Percentiles rank a stretch among this genome's conserved stretches.
phyloP scores from a whole-genome alignment of 2,329 filamentous ascomycete genomes.

The Chrysoporthe deuterocubensis region DNA sequence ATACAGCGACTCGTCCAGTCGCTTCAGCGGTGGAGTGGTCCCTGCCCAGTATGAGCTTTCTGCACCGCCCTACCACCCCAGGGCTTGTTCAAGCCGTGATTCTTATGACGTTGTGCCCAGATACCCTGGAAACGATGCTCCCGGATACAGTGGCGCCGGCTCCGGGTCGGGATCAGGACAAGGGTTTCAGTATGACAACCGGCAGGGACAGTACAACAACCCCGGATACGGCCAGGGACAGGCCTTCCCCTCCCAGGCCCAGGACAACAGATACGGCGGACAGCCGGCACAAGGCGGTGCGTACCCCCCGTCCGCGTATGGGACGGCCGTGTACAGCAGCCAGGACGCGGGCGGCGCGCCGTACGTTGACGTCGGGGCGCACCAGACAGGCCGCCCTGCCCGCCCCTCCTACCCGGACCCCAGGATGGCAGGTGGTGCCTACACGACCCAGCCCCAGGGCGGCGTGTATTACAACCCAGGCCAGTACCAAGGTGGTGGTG shows the following conservation, averaged over 20 bases:
- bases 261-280: constrained; percentile 23
- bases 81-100: constrained; percentile 25
- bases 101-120: constrained; percentile 47
- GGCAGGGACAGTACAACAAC: constrained; percentile 32
- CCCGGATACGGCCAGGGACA: constrained; percentile 28
- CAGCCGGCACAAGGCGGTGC: constrained; percentile 10
- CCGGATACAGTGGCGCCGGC: constrained; percentile 50
- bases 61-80: constrained; percentile 16
- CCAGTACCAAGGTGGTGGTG: constrained; percentile 34
- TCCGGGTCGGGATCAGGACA: constrained; percentile 8
- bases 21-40: constrained; percentile 30
- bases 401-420: constrained; percentile 21
- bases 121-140: constrained; percentile 55
- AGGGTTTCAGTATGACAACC: constrained; percentile 33
- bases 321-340: background rate
- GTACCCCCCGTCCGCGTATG: constrained; percentile 17
- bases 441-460: constrained; percentile 12
- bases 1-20: constrained; percentile 58
- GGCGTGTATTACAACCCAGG: constrained; percentile 37
- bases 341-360: constrained; percentile 6
- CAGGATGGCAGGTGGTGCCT: constrained; percentile 17
- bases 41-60: constrained; percentile 31
- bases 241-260: constrained; percentile 11
- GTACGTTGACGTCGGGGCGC: constrained; percentile 17
- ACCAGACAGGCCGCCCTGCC: background rate